These are phyloP conservation scores for Neurospora sublineolata DNA, from an alignment of 495 filamentous ascomycete species.

Conservation along the genomic window DNA sequence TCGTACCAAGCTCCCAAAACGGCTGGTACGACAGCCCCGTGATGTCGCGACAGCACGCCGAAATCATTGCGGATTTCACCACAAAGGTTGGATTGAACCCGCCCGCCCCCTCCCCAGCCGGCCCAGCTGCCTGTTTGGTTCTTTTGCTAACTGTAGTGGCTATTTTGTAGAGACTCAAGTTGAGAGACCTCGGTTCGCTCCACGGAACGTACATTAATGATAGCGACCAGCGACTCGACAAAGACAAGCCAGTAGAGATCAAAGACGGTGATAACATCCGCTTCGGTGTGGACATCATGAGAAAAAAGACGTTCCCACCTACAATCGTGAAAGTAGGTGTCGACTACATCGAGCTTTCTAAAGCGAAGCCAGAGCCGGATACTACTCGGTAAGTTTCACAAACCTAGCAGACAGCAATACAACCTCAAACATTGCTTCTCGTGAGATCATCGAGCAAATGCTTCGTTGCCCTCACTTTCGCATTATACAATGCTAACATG, in stretches of 20 bases:
- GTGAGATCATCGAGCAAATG: not conserved
- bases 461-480: not conserved
- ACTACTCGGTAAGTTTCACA: not conserved
- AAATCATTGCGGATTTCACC: constrained; percentile 35
- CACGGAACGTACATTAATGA: constrained; percentile 43
- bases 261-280: constrained; percentile 31
- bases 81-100: constrained; percentile 26
- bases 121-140: not conserved
- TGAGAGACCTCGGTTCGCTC: constrained; percentile 43
- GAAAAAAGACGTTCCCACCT: constrained; percentile 29
- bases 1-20: constrained; percentile 39
- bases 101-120: not conserved
- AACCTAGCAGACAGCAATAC: not conserved
- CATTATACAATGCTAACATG: not conserved
- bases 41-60: constrained; percentile 70
- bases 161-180: constrained; percentile 23
- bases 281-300: constrained; percentile 36
- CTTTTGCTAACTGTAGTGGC: constrained; percentile 4
- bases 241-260: constrained; percentile 4
- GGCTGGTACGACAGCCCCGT: constrained; percentile 70
- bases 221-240: constrained; percentile 1
- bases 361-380: constrained; percentile 1
- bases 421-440: not conserved
- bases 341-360: not conserved
- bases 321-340: constrained; percentile 20